Evolutionary conservation across 2,329 filamentous ascomycete genomes (phyloP).

Genomic region (Thelonectria discophora): DNA sequence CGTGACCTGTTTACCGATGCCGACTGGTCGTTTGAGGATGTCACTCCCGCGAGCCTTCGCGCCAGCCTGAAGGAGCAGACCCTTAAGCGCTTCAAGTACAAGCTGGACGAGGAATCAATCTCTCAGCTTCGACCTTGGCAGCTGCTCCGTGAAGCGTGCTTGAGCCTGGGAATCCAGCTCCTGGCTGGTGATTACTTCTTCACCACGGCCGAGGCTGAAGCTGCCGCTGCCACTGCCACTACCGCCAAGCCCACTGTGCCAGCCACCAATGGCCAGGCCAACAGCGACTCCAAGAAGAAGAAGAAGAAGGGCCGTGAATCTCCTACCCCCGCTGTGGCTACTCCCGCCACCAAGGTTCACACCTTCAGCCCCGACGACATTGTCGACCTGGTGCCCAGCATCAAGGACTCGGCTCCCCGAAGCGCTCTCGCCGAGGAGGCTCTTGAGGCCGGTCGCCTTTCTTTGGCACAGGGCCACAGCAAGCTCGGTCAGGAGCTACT

Average conservation of each 20-base stretch:
- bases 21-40: constrained; percentile 81
- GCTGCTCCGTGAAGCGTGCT: constrained; percentile 84
- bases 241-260: constrained; percentile 44
- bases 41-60: constrained; percentile 77
- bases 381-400: constrained; percentile 89
- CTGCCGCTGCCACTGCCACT: constrained; percentile 39
- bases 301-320: constrained; percentile 67
- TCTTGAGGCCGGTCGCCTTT: constrained; percentile 93
- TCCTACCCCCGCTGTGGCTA: constrained; percentile 58
- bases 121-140: constrained; percentile 77
- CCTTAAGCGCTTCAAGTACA: constrained; percentile 77
- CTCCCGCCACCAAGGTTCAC: constrained; percentile 52
- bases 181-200: constrained; percentile 69
- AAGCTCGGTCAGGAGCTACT: constrained; percentile 96
- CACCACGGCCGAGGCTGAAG: constrained; percentile 39
- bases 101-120: constrained; percentile 74
- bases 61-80: constrained; percentile 77
- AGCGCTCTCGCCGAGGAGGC: constrained; percentile 94
- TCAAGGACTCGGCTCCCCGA: constrained; percentile 93
- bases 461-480: constrained; percentile 93
- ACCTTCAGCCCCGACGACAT: constrained; percentile 84
- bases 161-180: constrained; percentile 91
- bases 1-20: constrained; percentile 81
- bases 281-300: constrained; percentile 67
- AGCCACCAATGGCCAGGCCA: constrained; percentile 51